phyloP scores from a whole-genome alignment of 208 protist genomes.

The Leptomonas seymouri region DNA sequence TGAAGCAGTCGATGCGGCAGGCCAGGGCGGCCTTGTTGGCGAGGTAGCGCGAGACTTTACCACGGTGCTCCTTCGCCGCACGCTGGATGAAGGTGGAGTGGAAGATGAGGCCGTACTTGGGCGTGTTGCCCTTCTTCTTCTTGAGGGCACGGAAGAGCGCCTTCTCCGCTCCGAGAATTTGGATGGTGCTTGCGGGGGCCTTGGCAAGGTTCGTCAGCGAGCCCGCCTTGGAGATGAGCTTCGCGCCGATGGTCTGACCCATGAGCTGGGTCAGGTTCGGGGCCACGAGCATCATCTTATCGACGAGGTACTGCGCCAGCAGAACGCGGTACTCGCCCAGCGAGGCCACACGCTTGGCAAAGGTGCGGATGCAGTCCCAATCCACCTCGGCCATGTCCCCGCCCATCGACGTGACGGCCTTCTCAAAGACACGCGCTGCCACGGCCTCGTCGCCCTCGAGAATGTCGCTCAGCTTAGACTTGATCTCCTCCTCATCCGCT shows the following conservation, averaged over 20 bases:
- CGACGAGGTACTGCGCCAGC: constrained; percentile 96
- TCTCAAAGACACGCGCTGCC: constrained; percentile 89
- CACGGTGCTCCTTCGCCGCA: constrained; percentile 98
- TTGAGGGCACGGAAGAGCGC: constrained; percentile 99
- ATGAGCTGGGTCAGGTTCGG: constrained; percentile 99
- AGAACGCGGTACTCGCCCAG: constrained; percentile 92
- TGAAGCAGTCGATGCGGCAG: constrained; percentile 98
- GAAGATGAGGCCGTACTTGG: constrained; percentile 99
- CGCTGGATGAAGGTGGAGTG: constrained; percentile 98
- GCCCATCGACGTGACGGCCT: constrained; percentile 97
- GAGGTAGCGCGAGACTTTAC: constrained; percentile 98
- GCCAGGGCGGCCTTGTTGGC: constrained; percentile 99
- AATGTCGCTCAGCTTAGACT: constrained; percentile 75
- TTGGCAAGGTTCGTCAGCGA: constrained; percentile 99
- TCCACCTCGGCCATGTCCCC: constrained; percentile 96
- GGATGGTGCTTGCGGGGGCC: constrained; percentile 99
- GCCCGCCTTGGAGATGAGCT: constrained; percentile 98
- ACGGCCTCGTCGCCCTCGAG: constrained; percentile 84
- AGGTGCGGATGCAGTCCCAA: constrained; percentile 95
- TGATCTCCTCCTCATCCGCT: constrained; percentile 73
- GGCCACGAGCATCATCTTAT: constrained; percentile 96
- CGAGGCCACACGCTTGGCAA: constrained; percentile 94
- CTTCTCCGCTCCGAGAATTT: constrained; percentile 99
- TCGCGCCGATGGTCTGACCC: constrained; percentile 98
- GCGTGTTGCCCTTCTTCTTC: constrained; percentile 98